Evolutionary conservation across 2,329 filamentous ascomycete genomes (phyloP).

Genomic region (Xylariaceae sp.): DNA sequence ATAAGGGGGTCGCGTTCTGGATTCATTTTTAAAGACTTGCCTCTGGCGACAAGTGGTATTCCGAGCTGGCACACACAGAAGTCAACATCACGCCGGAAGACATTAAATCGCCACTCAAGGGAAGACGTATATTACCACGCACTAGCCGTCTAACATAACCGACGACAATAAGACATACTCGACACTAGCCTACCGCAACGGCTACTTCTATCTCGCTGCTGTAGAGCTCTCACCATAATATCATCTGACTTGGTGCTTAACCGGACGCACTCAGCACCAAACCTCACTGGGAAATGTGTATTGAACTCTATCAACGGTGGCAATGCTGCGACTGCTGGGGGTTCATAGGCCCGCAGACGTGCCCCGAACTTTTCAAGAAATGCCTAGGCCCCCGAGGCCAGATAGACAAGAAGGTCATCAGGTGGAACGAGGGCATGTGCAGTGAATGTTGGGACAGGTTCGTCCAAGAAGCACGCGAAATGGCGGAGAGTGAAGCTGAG

Average conservation of each 20-base stretch:
- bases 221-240: not conserved
- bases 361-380: slow-evolving; percentile 41
- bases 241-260: not conserved
- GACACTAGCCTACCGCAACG: not conserved
- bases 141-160: not conserved
- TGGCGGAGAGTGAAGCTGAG: slow-evolving; percentile 37
- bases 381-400: slow-evolving; percentile 44
- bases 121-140: not conserved
- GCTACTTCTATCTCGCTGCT: not conserved
- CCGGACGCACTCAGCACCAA: not conserved
- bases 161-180: not conserved
- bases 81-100: not conserved
- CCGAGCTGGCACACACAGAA: not conserved
- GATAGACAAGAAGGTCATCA: slow-evolving; percentile 42
- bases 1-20: slow-evolving; percentile 13
- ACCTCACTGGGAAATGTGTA: slow-evolving; percentile 39
- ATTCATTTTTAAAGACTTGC: not conserved
- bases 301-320: slow-evolving; percentile 45
- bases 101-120: not conserved
- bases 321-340: slow-evolving; percentile 43
- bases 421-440: slow-evolving; percentile 45
- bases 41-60: slow-evolving; percentile 2
- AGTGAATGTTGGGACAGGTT: slow-evolving; percentile 45
- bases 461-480: slow-evolving; percentile 41
- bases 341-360: slow-evolving; percentile 41